Evolutionary conservation across 1,284 basidiomycete genomes (phyloP).

Genomic region (Ustilago tritici): DNA sequence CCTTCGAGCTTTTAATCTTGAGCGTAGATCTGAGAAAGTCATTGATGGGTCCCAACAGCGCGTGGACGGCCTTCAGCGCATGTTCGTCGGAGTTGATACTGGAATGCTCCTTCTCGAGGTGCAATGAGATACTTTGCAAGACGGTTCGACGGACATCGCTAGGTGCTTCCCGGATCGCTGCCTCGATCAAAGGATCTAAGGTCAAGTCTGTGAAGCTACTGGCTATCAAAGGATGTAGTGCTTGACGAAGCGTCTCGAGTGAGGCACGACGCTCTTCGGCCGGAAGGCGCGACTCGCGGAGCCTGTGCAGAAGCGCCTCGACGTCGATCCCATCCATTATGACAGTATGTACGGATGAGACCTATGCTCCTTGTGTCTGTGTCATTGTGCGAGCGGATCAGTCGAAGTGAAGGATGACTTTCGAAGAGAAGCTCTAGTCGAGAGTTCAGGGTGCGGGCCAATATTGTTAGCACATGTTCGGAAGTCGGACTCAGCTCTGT

Average conservation of each 20-base stretch:
- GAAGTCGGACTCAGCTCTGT: conserved; percentile 3
- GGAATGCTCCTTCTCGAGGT: conserved; percentile 11
- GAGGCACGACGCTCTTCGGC: conserved; percentile 24
- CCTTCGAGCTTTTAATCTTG: conserved; percentile 18
- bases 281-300: conserved; percentile 36
- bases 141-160: conserved; percentile 30
- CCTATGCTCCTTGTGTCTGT: not conserved
- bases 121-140: conserved; percentile 7
- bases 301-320: conserved; percentile 15
- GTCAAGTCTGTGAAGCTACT: not conserved
- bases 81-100: not conserved
- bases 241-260: conserved; percentile 19
- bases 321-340: not conserved
- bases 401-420: not conserved
- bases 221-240: not conserved
- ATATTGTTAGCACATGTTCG: not conserved
- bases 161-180: conserved; percentile 12
- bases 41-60: conserved; percentile 14
- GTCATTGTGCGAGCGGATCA: not conserved
- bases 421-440: not conserved
- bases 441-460: conserved; percentile 23
- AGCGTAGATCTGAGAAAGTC: conserved; percentile 19
- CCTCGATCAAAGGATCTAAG: not conserved
- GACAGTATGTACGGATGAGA: not conserved
- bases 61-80: not conserved